Conservation (phyloP, 2,329 filamentous ascomycete genomes). For the Didymella lethalis region DNA sequence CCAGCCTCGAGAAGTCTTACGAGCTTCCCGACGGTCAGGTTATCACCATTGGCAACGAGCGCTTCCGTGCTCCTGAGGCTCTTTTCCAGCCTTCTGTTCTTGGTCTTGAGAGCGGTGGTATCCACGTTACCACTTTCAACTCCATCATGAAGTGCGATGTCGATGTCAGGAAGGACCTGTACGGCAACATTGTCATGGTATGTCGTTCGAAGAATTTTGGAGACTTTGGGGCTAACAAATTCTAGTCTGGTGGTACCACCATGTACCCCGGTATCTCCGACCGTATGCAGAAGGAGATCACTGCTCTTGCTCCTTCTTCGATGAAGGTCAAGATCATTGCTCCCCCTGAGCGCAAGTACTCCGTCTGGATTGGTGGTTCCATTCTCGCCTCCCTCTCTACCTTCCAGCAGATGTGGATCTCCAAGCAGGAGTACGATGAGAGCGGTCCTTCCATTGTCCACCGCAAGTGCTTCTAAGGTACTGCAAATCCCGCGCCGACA, state of each 20-base stretch:
- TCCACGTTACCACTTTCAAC: conserved; percentile 99
- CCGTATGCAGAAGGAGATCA: conserved; percentile 99
- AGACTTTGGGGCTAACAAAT: conserved; percentile 45
- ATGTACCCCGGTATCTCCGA: conserved; percentile 99
- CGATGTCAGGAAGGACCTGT: conserved; percentile 99
- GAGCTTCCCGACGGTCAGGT: conserved; percentile 99
- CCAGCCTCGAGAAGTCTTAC: conserved; percentile 99
- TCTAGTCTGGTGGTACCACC: conserved; percentile 98
- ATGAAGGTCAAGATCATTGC: conserved; percentile 99
- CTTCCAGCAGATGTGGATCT: conserved; percentile 99
- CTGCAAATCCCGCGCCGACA: conserved; percentile 27
- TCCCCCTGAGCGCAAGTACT: conserved; percentile 99
- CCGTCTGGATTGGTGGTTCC: conserved; percentile 99
- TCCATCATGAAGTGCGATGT: conserved; percentile 99
- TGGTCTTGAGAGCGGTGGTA: conserved; percentile 97
- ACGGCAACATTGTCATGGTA: conserved; percentile 99
- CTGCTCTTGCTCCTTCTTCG: conserved; percentile 96
- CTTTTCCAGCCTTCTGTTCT: conserved; percentile 99
- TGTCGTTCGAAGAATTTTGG: conserved; percentile 51
- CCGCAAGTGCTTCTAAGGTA: conserved; percentile 99
- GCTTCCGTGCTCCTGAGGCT: conserved; percentile 99
- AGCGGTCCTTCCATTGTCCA: conserved; percentile 98
- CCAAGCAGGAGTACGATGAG: conserved; percentile 99
- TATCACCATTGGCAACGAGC: conserved; percentile 99
- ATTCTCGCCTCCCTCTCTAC: conserved; percentile 99